Evolutionary conservation across 23 red algal genomes (phyloP), one percentile per base, ranked within the genome.

Genomic region (Agarophyton chilense): DNA sequence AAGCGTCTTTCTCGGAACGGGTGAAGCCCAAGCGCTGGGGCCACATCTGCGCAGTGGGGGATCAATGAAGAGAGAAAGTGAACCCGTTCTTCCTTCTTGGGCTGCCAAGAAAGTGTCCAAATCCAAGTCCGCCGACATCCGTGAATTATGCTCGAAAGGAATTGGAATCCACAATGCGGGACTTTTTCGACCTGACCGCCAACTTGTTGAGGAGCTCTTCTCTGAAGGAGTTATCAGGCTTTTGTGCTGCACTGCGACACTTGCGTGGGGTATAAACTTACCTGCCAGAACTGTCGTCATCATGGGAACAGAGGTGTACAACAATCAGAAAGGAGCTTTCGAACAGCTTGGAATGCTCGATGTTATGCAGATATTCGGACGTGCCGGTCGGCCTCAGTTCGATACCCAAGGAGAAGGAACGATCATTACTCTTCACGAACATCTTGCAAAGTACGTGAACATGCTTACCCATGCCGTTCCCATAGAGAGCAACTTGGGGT

Each of bases 241-340:
- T 0, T 72, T 99, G 56, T 82, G 93, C 18, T 95, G 92, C 63
- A 99, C 97, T 4, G 93, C 97, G 1, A 99, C 97, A 11, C 84
- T 99, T 46, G 97, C 97, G 22, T 99, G 97, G 97, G 97, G 97
- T 76, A 90, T 99, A 18, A 99, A 99, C 57, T 90, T 99, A 36
- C 97, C 97, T 29, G 97, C 97, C 19, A 82, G 91, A 33, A 78
- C 88, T 19, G 90, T 96, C 28, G 81, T 99, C 10, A 99, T 99
- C 29, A 90, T 93, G 81, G 97, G 97, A 28, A 99, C 97, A 8
- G 78, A 99, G 74, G 86, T 99, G 10, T 99, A 99, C 54, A 86
- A 94, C 81, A 52, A 82, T 28, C 57, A 90, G 26, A 94, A 92
- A 43, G 97, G 97, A 35, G 92, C 89, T 22, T 95, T 87, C 74